phyloP scores from a whole-genome alignment of 2,329 filamentous ascomycete species.

The Pseudogymnoascus destructans region DNA sequence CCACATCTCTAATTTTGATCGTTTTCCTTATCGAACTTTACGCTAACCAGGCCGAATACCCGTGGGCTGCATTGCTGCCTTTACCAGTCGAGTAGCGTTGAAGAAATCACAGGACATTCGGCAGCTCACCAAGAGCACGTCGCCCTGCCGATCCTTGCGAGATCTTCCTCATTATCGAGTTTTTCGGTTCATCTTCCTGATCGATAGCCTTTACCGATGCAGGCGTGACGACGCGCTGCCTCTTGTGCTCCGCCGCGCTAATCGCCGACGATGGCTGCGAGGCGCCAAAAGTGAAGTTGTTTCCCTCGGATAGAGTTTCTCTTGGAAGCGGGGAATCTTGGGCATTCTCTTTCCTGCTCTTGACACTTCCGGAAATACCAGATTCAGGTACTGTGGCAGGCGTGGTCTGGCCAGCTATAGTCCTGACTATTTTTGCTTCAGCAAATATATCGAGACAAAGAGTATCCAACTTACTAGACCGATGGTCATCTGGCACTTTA shows the following conservation, averaged over 20 bases:
- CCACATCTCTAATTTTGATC: constrained; percentile 7
- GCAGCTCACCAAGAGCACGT: constrained; percentile 1
- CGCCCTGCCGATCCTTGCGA: constrained; percentile 4
- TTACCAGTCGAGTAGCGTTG: constrained; percentile 4
- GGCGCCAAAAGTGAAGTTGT: constrained; percentile 15
- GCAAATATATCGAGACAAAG: background rate
- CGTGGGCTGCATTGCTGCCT: constrained; percentile 6
- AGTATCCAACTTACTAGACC: background rate
- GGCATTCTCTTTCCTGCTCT: constrained; percentile 21
- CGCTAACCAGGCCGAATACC: constrained; percentile 3
- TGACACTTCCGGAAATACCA: constrained; percentile 12
- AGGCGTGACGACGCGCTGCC: constrained; percentile 35
- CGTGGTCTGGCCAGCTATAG: background rate
- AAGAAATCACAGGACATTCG: constrained; percentile 1
- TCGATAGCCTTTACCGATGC: constrained; percentile 34
- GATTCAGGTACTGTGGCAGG: background rate
- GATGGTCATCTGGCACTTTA: background rate
- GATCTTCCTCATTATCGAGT: constrained; percentile 13
- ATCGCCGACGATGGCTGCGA: constrained; percentile 16
- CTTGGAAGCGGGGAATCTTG: constrained; percentile 13
- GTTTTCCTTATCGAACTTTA: background rate
- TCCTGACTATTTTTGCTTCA: background rate
- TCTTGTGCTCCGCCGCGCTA: constrained; percentile 27
- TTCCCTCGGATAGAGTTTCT: constrained; percentile 7
- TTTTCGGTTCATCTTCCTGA: constrained; percentile 34